These are phyloP conservation scores for Erythrophleum ivorense DNA, from an alignment of 331 rosid species.

Conservation along the genomic window DNA sequence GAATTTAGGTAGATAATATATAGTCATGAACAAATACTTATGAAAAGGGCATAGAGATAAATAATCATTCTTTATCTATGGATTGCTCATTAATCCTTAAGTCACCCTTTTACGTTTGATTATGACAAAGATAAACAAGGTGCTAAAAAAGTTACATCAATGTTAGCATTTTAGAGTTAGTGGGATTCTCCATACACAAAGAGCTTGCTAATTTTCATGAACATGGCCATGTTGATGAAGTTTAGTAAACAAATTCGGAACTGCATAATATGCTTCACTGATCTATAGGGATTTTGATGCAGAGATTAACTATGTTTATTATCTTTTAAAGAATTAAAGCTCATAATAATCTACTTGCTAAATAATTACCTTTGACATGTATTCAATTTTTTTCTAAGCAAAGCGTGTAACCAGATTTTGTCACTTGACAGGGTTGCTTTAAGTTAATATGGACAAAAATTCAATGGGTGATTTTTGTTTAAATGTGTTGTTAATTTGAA, in stretches of 20 bases:
- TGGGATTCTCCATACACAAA: slow-evolving; percentile 86
- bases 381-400: slow-evolving; percentile 15
- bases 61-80: slow-evolving; percentile 12
- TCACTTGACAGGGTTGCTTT: too few species aligned
- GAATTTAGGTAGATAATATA: neutral
- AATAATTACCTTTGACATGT: neutral
- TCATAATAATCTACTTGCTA: slow-evolving; percentile 1
- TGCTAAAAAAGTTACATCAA: slow-evolving; percentile 70
- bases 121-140: slow-evolving; percentile 95
- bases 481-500: too few species aligned
- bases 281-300: slow-evolving; percentile 3
- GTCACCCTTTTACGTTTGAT: slow-evolving; percentile 49
- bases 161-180: slow-evolving; percentile 88
- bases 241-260: slow-evolving; percentile 43
- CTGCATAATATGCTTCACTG: neutral
- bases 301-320: slow-evolving; percentile 10
- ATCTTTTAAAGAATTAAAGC: neutral
- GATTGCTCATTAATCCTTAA: slow-evolving; percentile 20
- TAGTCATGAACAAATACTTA: neutral
- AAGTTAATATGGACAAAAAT: too few species aligned
- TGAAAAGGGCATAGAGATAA: neutral
- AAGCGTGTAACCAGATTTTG: neutral
- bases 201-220: slow-evolving; percentile 85
- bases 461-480: too few species aligned
- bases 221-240: slow-evolving; percentile 49